Evolutionary conservation across 768 basidiomycete genomes (phyloP).

Genomic region (Boletus patriciae): DNA sequence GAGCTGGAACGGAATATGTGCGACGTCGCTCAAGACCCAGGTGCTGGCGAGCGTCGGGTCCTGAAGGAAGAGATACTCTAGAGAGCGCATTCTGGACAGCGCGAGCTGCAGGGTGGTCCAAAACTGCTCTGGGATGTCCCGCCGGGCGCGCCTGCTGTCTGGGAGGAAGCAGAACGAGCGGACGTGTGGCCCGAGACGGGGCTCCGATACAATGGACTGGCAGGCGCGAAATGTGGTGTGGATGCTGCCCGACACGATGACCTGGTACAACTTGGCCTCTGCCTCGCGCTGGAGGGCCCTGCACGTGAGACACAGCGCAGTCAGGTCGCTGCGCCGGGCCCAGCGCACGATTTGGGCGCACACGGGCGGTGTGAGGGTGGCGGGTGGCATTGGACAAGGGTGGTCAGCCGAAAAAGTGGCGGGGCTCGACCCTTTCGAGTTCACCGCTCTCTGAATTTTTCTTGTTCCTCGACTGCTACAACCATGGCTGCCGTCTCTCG

Average conservation of each 20-base stretch:
- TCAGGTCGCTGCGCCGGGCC: slow-evolving; percentile 38
- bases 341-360: slow-evolving; percentile 42
- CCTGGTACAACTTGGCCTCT: slow-evolving; percentile 47
- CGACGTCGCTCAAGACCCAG: slow-evolving; percentile 47
- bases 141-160: slow-evolving; percentile 28
- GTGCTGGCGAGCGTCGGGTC: slow-evolving; percentile 40
- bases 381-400: slow-evolving; percentile 14
- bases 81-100: slow-evolving; percentile 42
- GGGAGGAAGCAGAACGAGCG: slow-evolving; percentile 44
- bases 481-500: slow-evolving; percentile 66
- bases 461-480: slow-evolving; percentile 10
- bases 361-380: slow-evolving; percentile 43
- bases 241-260: slow-evolving; percentile 40
- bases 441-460: slow-evolving; percentile 2
- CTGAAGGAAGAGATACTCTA: slow-evolving; percentile 45
- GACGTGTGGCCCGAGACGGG: slow-evolving; percentile 43
- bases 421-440: not conserved
- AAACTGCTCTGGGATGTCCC: slow-evolving; percentile 35
- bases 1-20: slow-evolving; percentile 46
- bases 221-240: slow-evolving; percentile 38
- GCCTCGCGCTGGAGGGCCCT: slow-evolving; percentile 50
- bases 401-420: slow-evolving; percentile 10
- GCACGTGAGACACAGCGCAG: slow-evolving; percentile 44
- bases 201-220: slow-evolving; percentile 35
- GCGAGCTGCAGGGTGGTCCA: slow-evolving; percentile 47